Conservation (phyloP, 225 moss, liverwort and hornwort genomes). For the Marchantia paleacea region DNA sequence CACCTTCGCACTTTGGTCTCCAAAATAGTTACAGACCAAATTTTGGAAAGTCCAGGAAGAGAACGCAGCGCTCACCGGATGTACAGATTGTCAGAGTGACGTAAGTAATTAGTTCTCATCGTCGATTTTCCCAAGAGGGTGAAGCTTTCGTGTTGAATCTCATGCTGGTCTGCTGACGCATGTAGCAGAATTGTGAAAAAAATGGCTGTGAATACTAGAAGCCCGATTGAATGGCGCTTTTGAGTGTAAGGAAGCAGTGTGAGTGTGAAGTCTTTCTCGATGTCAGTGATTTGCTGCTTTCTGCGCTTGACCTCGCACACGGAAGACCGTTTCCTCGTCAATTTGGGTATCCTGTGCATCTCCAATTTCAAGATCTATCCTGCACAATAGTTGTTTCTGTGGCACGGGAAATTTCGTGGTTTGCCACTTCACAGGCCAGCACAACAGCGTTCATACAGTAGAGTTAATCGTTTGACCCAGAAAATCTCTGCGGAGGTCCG, state of each 20-base stretch:
- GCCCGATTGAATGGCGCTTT: conserved; percentile 1
- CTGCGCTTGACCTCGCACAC: background rate
- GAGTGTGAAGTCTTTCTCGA: background rate
- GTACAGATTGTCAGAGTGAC: conserved; percentile 15
- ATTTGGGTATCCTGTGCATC: too few species aligned
- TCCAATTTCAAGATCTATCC: too few species aligned
- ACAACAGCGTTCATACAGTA: too few species aligned
- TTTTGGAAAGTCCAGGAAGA: background rate
- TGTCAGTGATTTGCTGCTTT: background rate
- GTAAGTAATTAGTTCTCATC: background rate
- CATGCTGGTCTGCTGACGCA: conserved; percentile 18
- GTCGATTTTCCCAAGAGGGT: background rate
- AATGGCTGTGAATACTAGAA: conserved; percentile 21
- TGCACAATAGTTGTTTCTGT: too few species aligned
- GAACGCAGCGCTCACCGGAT: conserved; percentile 8
- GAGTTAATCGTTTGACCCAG: too few species aligned
- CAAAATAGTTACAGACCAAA: conserved; percentile 3
- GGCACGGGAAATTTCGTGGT: too few species aligned
- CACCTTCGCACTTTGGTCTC: conserved; percentile 7
- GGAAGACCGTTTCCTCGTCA: background rate
- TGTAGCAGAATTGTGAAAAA: conserved; percentile 14
- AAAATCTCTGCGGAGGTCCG: too few species aligned
- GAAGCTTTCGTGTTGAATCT: conserved; percentile 11
- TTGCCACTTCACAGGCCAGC: too few species aligned
- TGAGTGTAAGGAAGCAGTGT: background rate